A percentile compares a stretch with the other conserved stretches of the same genome.
These are phyloP conservation scores for Bruguiera parviflora DNA, from an alignment of 345 rosid genomes.

Conservation along the genomic window DNA sequence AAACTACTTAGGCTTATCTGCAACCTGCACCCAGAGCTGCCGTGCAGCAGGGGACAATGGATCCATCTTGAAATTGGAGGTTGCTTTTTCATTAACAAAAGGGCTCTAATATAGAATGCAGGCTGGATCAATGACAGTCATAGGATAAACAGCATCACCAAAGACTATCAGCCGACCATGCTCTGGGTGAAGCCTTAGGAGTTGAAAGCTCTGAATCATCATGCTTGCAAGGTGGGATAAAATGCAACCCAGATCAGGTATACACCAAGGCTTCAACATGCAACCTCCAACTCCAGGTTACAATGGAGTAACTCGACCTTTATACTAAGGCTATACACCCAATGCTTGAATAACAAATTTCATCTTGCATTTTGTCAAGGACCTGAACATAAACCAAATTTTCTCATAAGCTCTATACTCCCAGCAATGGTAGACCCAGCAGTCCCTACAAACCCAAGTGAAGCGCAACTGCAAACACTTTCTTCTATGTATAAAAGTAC, in stretches of 20 bases:
- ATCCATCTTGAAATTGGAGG: too few species aligned
- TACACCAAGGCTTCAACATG: not conserved
- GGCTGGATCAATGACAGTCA: not conserved
- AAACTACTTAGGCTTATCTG: too few species aligned
- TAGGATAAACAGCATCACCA: not conserved
- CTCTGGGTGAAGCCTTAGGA: not conserved
- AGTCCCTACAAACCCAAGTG: slow-evolving; percentile 91
- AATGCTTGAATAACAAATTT: not conserved
- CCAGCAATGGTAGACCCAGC: slow-evolving; percentile 90
- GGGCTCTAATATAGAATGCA: not conserved
- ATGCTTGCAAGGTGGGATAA: not conserved
- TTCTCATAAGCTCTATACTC: slow-evolving; percentile 72
- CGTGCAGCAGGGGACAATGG: too few species aligned
- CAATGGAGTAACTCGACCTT: not conserved
- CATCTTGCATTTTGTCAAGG: slow-evolving; percentile 12
- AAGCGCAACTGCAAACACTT: slow-evolving; percentile 86
- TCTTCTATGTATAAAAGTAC: slow-evolving; percentile 74
- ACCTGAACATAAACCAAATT: slow-evolving; percentile 42
- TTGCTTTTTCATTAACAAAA: not conserved
- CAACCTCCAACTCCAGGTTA: not conserved
- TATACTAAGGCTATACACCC: too few species aligned
- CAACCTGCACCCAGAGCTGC: too few species aligned
- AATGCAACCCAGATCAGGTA: not conserved
- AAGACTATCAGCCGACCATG: too few species aligned
- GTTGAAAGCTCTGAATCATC: not conserved